phyloP scores from a whole-genome alignment of 805 yeast species.

The Kodamaea sagamina region DNA sequence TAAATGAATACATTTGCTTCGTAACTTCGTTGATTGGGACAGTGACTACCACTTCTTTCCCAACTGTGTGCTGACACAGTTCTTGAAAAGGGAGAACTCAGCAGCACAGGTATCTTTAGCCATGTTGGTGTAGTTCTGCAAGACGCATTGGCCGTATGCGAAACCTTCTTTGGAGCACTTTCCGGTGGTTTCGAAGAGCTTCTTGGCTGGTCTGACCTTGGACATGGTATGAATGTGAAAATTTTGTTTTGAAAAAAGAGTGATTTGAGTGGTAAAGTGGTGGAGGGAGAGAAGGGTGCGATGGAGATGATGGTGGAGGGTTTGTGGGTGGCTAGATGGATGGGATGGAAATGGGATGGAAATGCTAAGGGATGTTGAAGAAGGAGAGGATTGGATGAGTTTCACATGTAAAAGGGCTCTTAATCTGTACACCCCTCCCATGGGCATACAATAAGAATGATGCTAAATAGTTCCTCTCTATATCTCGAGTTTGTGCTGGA shows the following conservation, averaged over 20 bases:
- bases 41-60: conserved; percentile 3
- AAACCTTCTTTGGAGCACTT: conserved; percentile 45
- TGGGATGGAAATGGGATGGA: no score
- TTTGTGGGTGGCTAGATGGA: no score
- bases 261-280: background rate
- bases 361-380: no score
- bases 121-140: conserved; percentile 51
- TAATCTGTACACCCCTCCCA: no score
- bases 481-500: no score
- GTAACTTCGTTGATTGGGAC: background rate
- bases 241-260: background rate
- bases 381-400: no score
- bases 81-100: conserved; percentile 52
- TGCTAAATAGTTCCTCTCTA: no score
- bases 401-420: no score
- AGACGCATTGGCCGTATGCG: conserved; percentile 58
- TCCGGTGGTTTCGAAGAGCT: conserved; percentile 40
- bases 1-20: no score
- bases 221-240: conserved; percentile 14
- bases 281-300: background rate
- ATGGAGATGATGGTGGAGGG: no score
- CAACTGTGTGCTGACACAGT: conserved; percentile 43
- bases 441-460: no score
- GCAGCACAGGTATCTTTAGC: conserved; percentile 52
- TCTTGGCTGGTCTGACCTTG: conserved; percentile 44